phyloP scores from a whole-genome alignment of 805 yeast species.

The Lachancea thermotolerans region DNA sequence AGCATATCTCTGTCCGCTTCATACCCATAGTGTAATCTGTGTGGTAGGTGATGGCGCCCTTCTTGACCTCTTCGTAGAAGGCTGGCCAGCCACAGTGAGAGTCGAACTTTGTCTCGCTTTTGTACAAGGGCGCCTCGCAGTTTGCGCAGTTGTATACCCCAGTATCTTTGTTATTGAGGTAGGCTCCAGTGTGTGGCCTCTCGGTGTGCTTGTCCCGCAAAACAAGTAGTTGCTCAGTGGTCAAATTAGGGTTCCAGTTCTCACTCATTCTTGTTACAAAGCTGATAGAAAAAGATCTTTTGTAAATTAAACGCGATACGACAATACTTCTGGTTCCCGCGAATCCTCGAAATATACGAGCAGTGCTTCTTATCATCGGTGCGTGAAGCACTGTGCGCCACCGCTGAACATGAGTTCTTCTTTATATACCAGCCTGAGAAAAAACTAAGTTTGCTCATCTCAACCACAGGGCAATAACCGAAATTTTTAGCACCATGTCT shows the following conservation, averaged over 20 bases:
- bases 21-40: constrained; percentile 66
- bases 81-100: constrained; percentile 99
- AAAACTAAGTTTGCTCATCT: too few relatives aligned
- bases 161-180: constrained; percentile 28
- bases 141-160: constrained; percentile 85
- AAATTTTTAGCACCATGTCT: constrained; percentile 10
- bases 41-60: constrained; percentile 61
- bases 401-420: too few relatives aligned
- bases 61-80: constrained; percentile 74
- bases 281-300: neutral
- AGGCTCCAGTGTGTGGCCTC: constrained; percentile 37
- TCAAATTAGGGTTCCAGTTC: constrained; percentile 72
- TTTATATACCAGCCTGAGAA: too few relatives aligned
- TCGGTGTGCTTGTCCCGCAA: constrained; percentile 57
- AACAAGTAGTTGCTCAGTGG: constrained; percentile 72
- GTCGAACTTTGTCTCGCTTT: constrained; percentile 73
- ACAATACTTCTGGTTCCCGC: neutral
- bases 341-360: neutral
- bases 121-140: constrained; percentile 74
- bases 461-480: too few relatives aligned
- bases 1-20: constrained; percentile 83
- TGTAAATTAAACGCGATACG: neutral
- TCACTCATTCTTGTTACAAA: constrained; percentile 3
- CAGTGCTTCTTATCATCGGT: too few relatives aligned
- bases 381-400: too few relatives aligned